Evolutionary conservation across 1,139 yeast genomes (phyloP), one percentile per base, ranked within the genome.

Genomic region (Protomyces lactucae-debilis): DNA sequence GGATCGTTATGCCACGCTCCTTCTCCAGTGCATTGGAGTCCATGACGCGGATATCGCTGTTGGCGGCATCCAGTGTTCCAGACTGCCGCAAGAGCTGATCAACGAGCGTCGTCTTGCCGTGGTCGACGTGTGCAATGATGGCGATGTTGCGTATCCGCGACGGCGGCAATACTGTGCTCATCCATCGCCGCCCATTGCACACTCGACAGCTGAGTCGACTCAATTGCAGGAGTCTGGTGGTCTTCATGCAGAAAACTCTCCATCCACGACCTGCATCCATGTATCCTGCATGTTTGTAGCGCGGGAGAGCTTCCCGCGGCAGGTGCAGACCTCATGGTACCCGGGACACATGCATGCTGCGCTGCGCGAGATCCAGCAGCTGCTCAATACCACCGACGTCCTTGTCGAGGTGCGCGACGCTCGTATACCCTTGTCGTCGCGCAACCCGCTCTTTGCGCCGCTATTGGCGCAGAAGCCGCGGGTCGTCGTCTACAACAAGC

Each of bases 111-210:
- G 96, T 88, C 74, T 93, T 93, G 0, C 99, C 99, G 75, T 93
- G 99, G 74, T 93, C 99, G 46, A 93, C 95, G 78, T 93, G 99
- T 1, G 99, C 98, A 43, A 91, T 97, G 66, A 93, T 92, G 68
- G 96, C 88, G 75, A 93, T 92, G 75, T 91, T 92, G 67, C 99
- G 76, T 74, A 87, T 92, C 70, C 90, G 79, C 16, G 85, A 80
- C 61, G 84, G 84, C 67, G 53, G 18, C 21, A 55, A 28, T 9
- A 55, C 57, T 10, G 54, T 56, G 46, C 60, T 56, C 25, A 52
- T 28, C 43, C 43, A 37, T 14, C 43, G 43, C 43, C 16, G 43
- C 16, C 32, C 32, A 28, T 28, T 28, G 32, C 32, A 28, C 8
- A 28, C 32, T 28, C 32, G 2, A 28, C 32, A 28, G 32, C 32